Evolutionary conservation across 1,139 yeast genomes (phyloP).

Genomic region (Saccharomyces hybrid): DNA sequence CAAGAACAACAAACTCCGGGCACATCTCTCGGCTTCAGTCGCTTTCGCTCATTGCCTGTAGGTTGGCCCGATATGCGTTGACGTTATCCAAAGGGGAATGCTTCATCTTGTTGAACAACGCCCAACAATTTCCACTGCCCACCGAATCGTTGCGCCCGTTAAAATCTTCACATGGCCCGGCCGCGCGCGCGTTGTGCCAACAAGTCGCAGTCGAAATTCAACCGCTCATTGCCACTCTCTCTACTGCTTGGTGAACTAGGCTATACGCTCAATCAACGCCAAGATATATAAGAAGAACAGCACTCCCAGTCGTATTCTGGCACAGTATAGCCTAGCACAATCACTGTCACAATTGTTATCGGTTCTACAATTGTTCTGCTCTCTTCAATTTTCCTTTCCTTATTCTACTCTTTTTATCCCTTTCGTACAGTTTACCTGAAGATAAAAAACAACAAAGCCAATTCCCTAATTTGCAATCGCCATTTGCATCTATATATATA

Average conservation of each 20-base stretch:
- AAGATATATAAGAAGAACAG: conserved; percentile 1
- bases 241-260: neutral
- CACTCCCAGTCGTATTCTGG: neutral
- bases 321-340: neutral
- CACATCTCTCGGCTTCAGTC: neutral
- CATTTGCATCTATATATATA: neutral
- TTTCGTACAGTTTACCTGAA: neutral
- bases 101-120: neutral
- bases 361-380: neutral
- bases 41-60: neutral
- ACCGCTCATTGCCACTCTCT: neutral
- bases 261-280: neutral
- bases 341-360: neutral
- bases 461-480: neutral
- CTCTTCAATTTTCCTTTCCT: neutral
- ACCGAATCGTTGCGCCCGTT: neutral
- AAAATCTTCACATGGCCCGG: neutral
- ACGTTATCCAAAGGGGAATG: neutral
- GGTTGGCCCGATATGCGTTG: neutral
- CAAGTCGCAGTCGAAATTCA: neutral
- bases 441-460: neutral
- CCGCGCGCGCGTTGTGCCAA: conserved; percentile 1
- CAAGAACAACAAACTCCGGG: neutral
- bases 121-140: conserved; percentile 1
- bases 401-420: neutral